Percentiles rank a stretch among this genome's conserved stretches.
These are phyloP conservation scores for Monarda citriodora DNA, from an alignment of 305 asterid species.

Conservation along the genomic window DNA sequence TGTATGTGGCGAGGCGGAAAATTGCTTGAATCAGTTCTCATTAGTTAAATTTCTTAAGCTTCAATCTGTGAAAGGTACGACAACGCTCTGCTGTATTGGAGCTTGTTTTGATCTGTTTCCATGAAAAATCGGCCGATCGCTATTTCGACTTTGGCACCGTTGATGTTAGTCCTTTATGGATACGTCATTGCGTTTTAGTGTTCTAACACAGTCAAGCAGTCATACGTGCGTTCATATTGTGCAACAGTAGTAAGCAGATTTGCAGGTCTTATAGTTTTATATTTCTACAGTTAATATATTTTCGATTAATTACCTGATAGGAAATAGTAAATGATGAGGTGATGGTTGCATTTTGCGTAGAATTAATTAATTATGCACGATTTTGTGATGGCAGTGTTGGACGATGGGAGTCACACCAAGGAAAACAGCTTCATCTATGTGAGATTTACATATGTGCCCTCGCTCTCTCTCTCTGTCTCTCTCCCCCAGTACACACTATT, in stretches of 20 bases:
- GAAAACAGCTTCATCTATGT: constrained; percentile 97
- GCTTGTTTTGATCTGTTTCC: constrained; percentile 14
- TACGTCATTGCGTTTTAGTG: not conserved
- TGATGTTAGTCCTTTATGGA: constrained; percentile 7
- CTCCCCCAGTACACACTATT: not conserved
- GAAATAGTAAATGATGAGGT: constrained; percentile 4
- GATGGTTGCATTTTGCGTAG: constrained; percentile 16
- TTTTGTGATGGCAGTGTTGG: constrained; percentile 69
- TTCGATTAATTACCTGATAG: not conserved
- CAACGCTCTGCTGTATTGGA: constrained; percentile 12
- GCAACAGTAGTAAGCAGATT: constrained; percentile 2
- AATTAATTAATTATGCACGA: constrained; percentile 17
- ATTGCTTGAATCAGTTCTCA: not conserved
- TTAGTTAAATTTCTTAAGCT: constrained; percentile 7
- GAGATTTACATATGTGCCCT: constrained; percentile 25
- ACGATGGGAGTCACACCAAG: constrained; percentile 80
- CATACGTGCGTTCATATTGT: not conserved
- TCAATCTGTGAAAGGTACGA: constrained; percentile 11
- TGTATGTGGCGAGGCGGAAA: not conserved
- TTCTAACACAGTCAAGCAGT: not conserved
- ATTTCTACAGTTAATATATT: not conserved
- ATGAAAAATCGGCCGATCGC: not conserved
- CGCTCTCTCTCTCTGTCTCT: not conserved
- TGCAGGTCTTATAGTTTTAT: not conserved
- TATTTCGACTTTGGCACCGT: constrained; percentile 10